These are phyloP conservation scores for Dactylonectria estremocensis DNA, from an alignment of 2,329 filamentous ascomycete genomes.

Conservation along the genomic window DNA sequence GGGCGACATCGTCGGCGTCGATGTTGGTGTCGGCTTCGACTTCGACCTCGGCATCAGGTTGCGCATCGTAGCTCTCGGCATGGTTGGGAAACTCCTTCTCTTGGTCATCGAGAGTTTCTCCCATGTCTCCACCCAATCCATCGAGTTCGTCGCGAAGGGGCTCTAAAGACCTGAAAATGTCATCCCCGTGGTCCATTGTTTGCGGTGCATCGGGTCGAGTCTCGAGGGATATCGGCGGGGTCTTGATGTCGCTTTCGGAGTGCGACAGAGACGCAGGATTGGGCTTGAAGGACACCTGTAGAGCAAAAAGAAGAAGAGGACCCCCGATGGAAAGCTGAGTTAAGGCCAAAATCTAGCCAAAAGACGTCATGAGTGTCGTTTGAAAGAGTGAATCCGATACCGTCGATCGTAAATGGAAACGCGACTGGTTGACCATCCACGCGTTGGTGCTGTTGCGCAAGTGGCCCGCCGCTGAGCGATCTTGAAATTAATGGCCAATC, in stretches of 20 bases:
- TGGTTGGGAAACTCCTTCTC: conserved; percentile 15
- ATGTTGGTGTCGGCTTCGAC: neutral
- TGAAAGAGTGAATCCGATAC: conserved; percentile 14
- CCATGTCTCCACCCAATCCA: conserved; percentile 22
- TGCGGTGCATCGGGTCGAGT: conserved; percentile 18
- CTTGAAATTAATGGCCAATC: conserved; percentile 33
- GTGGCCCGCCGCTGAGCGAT: conserved; percentile 25
- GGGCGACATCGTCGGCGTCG: neutral
- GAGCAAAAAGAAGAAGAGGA: neutral
- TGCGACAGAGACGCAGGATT: neutral
- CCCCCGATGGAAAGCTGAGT: conserved; percentile 1
- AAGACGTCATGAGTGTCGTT: neutral
- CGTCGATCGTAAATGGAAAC: conserved; percentile 35
- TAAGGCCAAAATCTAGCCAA: conserved; percentile 20
- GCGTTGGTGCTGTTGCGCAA: conserved; percentile 41
- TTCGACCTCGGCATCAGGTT: neutral
- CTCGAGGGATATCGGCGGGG: conserved; percentile 17
- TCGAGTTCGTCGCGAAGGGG: neutral
- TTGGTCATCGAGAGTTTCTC: conserved; percentile 28
- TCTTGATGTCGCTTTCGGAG: conserved; percentile 5
- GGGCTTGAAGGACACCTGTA: neutral
- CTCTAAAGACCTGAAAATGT: conserved; percentile 26
- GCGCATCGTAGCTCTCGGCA: neutral
- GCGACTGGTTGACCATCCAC: conserved; percentile 39
- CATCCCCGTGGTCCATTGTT: conserved; percentile 37